These are phyloP conservation scores for Phialophora expanda DNA, from an alignment of 2,329 filamentous ascomycete species.

Conservation along the genomic window DNA sequence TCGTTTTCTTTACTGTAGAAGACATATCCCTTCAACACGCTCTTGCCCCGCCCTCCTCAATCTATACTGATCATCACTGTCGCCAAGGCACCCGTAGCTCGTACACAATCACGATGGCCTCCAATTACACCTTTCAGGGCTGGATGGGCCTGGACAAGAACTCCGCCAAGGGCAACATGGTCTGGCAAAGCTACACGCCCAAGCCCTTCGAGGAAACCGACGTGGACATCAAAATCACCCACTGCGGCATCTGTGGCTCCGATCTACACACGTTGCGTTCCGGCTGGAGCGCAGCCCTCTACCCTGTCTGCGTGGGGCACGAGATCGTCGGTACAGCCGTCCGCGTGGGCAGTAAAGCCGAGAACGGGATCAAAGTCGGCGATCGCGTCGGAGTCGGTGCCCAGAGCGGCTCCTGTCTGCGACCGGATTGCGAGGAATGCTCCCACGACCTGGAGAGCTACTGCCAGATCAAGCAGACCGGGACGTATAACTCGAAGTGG, in stretches of 20 bases:
- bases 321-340: conserved; percentile 68
- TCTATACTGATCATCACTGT: neutral
- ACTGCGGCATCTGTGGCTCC: conserved; percentile 70
- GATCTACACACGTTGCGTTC: conserved; percentile 54
- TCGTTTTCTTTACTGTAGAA: neutral
- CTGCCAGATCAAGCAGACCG: conserved; percentile 46
- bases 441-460: conserved; percentile 50
- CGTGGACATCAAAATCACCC: conserved; percentile 68
- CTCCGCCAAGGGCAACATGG: conserved; percentile 56
- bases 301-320: conserved; percentile 64
- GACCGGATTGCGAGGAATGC: conserved; percentile 61
- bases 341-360: conserved; percentile 56
- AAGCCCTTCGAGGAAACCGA: conserved; percentile 63
- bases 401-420: conserved; percentile 62
- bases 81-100: no score
- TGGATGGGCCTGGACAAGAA: conserved; percentile 60
- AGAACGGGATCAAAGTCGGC: conserved; percentile 65
- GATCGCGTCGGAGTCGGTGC: conserved; percentile 69
- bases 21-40: neutral
- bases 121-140: conserved; percentile 61
- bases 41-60: neutral
- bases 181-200: conserved; percentile 45
- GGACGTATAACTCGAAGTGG: conserved; percentile 66
- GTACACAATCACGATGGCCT: conserved; percentile 29
- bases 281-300: conserved; percentile 44